Conservation (phyloP, 176 grass and related monocot genomes). For the Triticum monococcum region DNA sequence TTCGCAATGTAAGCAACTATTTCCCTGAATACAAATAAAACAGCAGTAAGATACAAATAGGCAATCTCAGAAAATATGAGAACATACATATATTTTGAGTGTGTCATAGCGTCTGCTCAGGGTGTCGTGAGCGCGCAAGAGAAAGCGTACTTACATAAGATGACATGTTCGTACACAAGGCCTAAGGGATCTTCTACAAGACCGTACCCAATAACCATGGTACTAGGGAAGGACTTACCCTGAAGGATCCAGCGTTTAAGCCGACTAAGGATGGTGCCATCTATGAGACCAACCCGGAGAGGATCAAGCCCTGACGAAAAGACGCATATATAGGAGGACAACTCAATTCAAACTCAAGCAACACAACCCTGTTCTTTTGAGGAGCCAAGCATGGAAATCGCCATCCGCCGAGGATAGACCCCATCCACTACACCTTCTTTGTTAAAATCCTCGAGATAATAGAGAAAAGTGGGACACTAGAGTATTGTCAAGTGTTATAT, state of each 20-base stretch:
- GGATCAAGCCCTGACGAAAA: not conserved
- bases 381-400: not conserved
- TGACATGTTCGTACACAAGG: not conserved
- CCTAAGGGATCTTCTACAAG: not conserved
- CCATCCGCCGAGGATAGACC: not conserved
- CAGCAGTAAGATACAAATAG: slow-evolving; percentile 6
- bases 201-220: not conserved
- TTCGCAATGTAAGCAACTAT: slow-evolving; percentile 99
- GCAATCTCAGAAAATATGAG: not conserved
- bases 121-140: too few relatives aligned
- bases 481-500: too few relatives aligned
- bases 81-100: not conserved
- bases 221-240: not conserved
- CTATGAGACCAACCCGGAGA: not conserved
- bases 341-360: not conserved
- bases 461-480: not conserved
- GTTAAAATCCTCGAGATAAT: not conserved
- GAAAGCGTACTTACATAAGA: too few relatives aligned
- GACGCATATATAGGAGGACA: not conserved
- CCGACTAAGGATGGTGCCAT: not conserved
- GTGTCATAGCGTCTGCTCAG: too few relatives aligned
- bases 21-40: slow-evolving; percentile 72
- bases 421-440: not conserved
- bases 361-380: not conserved
- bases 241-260: not conserved